These are phyloP conservation scores for Tricholoma hemisulphureum DNA, from an alignment of 768 basidiomycete genomes.

Conservation along the genomic window DNA sequence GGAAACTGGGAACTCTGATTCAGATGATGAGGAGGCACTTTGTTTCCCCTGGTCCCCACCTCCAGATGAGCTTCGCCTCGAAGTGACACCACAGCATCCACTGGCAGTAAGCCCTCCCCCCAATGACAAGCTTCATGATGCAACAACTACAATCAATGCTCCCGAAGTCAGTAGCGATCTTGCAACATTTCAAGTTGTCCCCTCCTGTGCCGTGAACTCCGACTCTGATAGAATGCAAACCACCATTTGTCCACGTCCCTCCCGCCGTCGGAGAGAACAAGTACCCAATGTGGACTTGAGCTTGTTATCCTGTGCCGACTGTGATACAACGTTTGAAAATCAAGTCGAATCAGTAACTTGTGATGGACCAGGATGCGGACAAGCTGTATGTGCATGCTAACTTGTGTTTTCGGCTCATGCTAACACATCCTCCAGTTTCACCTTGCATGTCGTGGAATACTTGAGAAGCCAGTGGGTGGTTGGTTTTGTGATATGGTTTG, in stretches of 20 bases:
- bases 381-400: neutral
- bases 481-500: neutral
- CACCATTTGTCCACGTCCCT: neutral
- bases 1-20: too few species aligned
- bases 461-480: neutral
- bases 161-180: too few species aligned
- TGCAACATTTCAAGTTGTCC: too few species aligned
- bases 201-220: too few species aligned
- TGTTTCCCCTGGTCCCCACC: too few species aligned
- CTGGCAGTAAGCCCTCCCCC: too few species aligned
- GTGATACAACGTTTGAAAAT: neutral
- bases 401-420: neutral
- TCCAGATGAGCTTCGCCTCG: too few species aligned
- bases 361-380: neutral
- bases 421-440: neutral
- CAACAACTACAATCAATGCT: too few species aligned
- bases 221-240: too few species aligned
- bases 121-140: too few species aligned
- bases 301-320: neutral
- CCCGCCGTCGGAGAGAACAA: neutral
- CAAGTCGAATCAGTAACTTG: neutral
- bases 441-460: neutral
- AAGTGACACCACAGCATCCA: too few species aligned
- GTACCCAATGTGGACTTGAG: neutral
- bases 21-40: too few species aligned